phyloP scores from a whole-genome alignment of 2,329 filamentous ascomycete genomes.

The Curvularia hawaiiensis region DNA sequence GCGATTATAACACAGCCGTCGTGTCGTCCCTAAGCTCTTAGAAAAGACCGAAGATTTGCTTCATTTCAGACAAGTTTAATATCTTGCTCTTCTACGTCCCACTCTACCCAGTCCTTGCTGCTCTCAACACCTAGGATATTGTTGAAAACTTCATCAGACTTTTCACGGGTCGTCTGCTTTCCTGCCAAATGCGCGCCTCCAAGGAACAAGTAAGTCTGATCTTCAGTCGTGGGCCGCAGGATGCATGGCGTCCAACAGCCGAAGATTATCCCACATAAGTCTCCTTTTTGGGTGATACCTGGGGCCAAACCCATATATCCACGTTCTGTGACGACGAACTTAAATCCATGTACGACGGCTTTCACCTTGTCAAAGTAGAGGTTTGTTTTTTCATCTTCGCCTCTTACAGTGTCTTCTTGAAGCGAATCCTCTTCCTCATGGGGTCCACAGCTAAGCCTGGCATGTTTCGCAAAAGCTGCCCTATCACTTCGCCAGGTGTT shows the following conservation, averaged over 20 bases:
- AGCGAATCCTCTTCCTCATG: neutral
- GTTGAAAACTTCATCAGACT: neutral
- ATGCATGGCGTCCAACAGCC: neutral
- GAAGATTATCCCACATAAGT: neutral
- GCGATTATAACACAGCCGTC: no score
- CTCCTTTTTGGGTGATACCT: neutral
- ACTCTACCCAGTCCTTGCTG: slow-evolving; percentile 21
- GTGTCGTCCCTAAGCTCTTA: no score
- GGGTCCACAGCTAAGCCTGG: neutral
- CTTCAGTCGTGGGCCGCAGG: neutral
- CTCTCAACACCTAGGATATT: slow-evolving; percentile 4
- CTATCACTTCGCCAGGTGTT: neutral
- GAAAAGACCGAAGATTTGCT: no score
- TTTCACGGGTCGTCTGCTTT: neutral
- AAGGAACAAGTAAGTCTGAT: neutral
- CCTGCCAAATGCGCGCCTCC: neutral
- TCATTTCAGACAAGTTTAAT: neutral
- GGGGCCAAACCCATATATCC: neutral
- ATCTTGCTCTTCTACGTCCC: slow-evolving; percentile 13
- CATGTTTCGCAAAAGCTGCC: neutral
- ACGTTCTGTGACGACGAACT: neutral
- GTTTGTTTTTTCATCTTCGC: neutral
- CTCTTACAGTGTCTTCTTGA: neutral
- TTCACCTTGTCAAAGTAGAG: neutral
- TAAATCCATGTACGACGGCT: neutral